Conservation (phyloP, 1,284 basidiomycete genomes). For the Kwoniella shivajii region DNA sequence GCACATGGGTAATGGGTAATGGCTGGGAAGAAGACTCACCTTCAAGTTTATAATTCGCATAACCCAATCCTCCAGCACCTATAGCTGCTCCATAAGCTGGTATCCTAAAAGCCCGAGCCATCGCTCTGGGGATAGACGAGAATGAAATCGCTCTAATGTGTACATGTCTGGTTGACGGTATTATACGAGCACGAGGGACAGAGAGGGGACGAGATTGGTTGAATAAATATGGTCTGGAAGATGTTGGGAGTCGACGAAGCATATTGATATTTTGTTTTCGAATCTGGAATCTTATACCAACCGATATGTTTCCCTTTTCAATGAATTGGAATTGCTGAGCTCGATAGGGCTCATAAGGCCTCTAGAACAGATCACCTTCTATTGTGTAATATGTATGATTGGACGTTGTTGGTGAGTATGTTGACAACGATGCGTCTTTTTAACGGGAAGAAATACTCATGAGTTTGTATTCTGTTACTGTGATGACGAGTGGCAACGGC, state of each 20-base stretch:
- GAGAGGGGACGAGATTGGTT: slow-evolving; percentile 10
- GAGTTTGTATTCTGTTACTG: too few species aligned
- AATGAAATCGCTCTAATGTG: slow-evolving; percentile 79
- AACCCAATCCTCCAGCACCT: slow-evolving; percentile 84
- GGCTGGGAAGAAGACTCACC: slow-evolving; percentile 58
- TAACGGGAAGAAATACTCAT: too few species aligned
- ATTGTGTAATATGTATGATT: too few species aligned
- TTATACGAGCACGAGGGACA: slow-evolving; percentile 3
- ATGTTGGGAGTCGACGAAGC: slow-evolving; percentile 22
- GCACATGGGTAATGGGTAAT: background rate
- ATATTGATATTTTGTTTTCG: slow-evolving; percentile 9
- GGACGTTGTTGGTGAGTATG: background rate
- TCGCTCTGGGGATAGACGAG: slow-evolving; percentile 75
- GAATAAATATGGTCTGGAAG: slow-evolving; percentile 10
- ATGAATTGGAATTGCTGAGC: too few species aligned
- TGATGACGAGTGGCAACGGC: slow-evolving; percentile 14
- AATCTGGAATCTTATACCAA: background rate
- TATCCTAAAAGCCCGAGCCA: slow-evolving; percentile 78
- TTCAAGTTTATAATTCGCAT: slow-evolving; percentile 92
- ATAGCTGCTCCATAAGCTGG: slow-evolving; percentile 82
- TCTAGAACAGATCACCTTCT: too few species aligned
- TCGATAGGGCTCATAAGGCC: background rate
- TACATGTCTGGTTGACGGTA: slow-evolving; percentile 24
- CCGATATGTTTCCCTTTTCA: too few species aligned
- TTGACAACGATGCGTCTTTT: background rate